Percentiles rank a stretch among this genome's conserved stretches.
These are phyloP conservation scores for Durio zibethinus DNA, from an alignment of 345 rosid genomes.

Conservation along the genomic window DNA sequence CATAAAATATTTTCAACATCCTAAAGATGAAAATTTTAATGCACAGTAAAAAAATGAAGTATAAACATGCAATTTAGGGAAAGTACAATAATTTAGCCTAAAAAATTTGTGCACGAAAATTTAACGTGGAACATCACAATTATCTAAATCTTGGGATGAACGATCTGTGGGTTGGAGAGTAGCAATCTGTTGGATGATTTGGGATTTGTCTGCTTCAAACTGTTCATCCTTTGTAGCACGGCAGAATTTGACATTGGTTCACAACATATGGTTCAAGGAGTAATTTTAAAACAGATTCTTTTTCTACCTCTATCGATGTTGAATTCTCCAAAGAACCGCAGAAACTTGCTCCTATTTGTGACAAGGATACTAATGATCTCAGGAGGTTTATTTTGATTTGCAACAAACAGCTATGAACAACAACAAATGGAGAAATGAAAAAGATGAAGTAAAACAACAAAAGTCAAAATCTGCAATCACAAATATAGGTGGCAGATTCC, in stretches of 20 bases:
- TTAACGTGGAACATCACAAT: conserved; percentile 13
- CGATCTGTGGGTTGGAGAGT: conserved; percentile 25
- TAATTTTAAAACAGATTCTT: neutral
- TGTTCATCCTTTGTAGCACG: conserved; percentile 32
- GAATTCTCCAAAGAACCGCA: conserved; percentile 44
- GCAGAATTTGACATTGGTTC: neutral
- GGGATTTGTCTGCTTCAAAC: conserved; percentile 38
- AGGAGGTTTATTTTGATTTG: conserved; percentile 51
- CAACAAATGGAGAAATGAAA: neutral
- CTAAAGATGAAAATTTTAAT: neutral
- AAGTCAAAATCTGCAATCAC: neutral
- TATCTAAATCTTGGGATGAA: conserved; percentile 20
- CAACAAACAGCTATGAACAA: conserved; percentile 41
- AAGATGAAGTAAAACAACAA: neutral
- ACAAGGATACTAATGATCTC: conserved; percentile 39
- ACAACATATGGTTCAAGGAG: neutral
- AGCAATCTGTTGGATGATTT: conserved; percentile 32
- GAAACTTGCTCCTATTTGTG: conserved; percentile 49
- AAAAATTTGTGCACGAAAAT: neutral
- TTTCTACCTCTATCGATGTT: conserved; percentile 45
- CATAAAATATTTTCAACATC: no score
- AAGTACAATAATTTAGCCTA: neutral
- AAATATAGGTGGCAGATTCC: neutral
- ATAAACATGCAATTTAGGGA: neutral
- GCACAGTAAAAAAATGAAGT: neutral